Conservation (phyloP, 2,329 filamentous ascomycete species). For the Purpureocillium takamizusanense region DNA sequence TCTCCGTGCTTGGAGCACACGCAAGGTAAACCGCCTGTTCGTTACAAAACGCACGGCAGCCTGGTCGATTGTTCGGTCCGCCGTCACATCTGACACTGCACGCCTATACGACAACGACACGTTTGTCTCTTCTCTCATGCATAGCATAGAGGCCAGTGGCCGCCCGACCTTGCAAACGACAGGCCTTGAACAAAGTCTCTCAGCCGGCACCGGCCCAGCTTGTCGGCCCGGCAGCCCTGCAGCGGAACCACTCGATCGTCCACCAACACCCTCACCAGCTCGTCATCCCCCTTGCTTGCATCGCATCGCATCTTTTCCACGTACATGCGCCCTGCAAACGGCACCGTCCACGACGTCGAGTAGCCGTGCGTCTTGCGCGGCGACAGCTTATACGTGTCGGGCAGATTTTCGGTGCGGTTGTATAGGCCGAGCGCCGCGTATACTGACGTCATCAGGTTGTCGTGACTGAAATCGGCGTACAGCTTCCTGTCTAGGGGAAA, state of each 20-base stretch:
- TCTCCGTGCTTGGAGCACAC: no score
- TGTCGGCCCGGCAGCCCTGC: slow-evolving; percentile 60
- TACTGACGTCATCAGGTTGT: slow-evolving; percentile 75
- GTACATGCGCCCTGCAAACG: slow-evolving; percentile 74
- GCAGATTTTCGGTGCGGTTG: slow-evolving; percentile 50
- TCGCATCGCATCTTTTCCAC: slow-evolving; percentile 78
- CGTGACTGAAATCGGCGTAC: slow-evolving; percentile 88
- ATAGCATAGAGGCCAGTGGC: slow-evolving; percentile 61
- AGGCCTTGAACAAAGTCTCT: slow-evolving; percentile 65
- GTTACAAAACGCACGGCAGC: no score
- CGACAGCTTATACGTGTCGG: slow-evolving; percentile 38
- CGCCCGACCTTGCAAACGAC: slow-evolving; percentile 62
- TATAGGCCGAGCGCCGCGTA: slow-evolving; percentile 73
- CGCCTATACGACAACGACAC: no score
- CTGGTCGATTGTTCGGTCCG: no score
- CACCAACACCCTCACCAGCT: slow-evolving; percentile 69
- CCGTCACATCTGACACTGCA: no score
- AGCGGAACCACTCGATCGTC: slow-evolving; percentile 77
- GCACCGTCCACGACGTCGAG: slow-evolving; percentile 69
- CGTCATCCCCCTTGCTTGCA: slow-evolving; percentile 34
- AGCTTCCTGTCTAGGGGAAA: slow-evolving; percentile 64
- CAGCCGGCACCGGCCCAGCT: slow-evolving; percentile 61
- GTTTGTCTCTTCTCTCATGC: not conserved
- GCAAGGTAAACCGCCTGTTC: no score
- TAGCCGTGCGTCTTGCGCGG: slow-evolving; percentile 54